These are phyloP conservation scores for Tuber aestivum DNA, from an alignment of 495 filamentous ascomycete species.

Conservation along the genomic window DNA sequence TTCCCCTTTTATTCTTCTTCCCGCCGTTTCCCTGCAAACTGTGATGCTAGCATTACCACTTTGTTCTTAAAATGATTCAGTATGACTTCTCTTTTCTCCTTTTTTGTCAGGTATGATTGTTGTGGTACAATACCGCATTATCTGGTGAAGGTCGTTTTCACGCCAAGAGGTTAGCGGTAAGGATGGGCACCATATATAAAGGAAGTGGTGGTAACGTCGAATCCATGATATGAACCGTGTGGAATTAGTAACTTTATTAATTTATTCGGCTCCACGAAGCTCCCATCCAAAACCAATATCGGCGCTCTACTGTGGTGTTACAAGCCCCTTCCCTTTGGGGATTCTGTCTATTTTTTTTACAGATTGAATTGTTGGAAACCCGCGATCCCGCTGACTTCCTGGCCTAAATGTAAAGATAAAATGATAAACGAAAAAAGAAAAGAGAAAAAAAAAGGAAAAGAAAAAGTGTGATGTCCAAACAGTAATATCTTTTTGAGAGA, in stretches of 20 bases:
- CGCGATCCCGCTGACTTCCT: not conserved
- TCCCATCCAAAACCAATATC: not conserved
- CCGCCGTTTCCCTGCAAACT: too few species aligned
- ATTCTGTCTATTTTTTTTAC: not conserved
- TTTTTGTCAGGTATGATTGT: too few species aligned
- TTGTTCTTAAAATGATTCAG: too few species aligned
- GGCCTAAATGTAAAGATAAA: conserved; percentile 9
- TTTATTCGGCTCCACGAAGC: not conserved
- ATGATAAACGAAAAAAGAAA: conserved; percentile 8
- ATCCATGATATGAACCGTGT: not conserved
- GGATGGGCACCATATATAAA: not conserved
- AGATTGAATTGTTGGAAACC: not conserved
- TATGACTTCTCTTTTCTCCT: too few species aligned
- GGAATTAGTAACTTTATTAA: not conserved
- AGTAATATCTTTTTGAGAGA: not conserved
- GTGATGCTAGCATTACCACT: too few species aligned
- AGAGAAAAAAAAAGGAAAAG: not conserved
- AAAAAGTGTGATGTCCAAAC: not conserved
- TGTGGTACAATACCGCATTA: too few species aligned
- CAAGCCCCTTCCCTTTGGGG: not conserved
- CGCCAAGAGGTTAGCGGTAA: too few species aligned
- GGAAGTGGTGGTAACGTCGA: not conserved
- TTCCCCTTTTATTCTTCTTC: too few species aligned
- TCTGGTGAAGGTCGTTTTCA: too few species aligned
- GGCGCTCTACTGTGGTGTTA: too few species aligned